Base-by-base conservation (phyloP, 2,329 filamentous ascomycete species). In the Venturia asperata region DNA sequence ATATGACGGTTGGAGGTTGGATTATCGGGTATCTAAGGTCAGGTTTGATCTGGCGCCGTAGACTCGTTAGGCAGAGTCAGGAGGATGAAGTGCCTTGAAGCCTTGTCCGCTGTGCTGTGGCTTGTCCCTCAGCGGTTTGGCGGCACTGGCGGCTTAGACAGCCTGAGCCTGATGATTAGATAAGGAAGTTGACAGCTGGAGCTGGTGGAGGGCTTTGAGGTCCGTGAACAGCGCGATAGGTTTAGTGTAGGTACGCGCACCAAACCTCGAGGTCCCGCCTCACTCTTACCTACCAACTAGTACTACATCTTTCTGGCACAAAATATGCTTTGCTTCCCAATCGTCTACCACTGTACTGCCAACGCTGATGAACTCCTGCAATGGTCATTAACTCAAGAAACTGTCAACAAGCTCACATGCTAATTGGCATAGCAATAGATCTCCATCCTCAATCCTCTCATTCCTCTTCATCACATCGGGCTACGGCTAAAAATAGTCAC, bases 1-100 rank as follows among this genome's bases (percentile, higher is more conserved):
- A 34, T 49, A 56, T 30, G 34, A n/a, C 21, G 45, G 21, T 34
- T 5, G 45, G 39, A 41, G 45, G 19, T 24, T 47, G 45, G 10
- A 47, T 47, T 7, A 56, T 56, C 49, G 49, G 49, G 4, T 34
- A 56, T 56, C 49, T 34, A 56, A 56, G 49, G 24, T 24, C 30
- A 30, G 27, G 45, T 49, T n/a, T 49, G 45, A 10, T 49, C n/a
- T 49, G n/a, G n/a, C 9, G n/a, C n/a, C 24, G n/a, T 24, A 4
- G 24, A 34, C 30, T 34, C 19, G 49, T 34, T 34, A 34, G 30
- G 49, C 24, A 5, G 11, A 9, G 17, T 56, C 49, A 56, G 13
- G 30, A 9, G 11, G 49, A 56, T 13, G 49, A 56, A 56, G 24
- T 56, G 49, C 49, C 49, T 17, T 47, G 24, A 34, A 56, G 24